Percentiles rank a stretch among this genome's conserved stretches.
Evolutionary conservation across 441 rosid species (phyloP).

Genomic region (Biscutella laevigata): DNA sequence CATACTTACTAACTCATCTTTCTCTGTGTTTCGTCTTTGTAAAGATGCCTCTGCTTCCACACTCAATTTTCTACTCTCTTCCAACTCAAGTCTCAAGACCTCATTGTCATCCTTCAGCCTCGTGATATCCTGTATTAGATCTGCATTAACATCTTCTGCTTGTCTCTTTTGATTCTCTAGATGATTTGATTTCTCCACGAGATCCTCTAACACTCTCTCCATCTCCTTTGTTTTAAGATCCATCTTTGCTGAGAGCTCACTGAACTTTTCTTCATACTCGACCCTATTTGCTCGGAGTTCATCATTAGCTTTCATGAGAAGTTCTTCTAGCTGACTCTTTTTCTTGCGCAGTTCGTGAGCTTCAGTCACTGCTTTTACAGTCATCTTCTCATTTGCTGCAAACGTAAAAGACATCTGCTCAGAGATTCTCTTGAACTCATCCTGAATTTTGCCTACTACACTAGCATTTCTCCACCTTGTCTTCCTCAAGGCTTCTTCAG

Average conservation of each 20-base stretch:
- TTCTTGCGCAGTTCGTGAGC: conserved; percentile 37
- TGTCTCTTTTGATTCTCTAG: conserved; percentile 46
- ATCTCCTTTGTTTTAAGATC: conserved; percentile 35
- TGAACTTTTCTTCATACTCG: conserved; percentile 42
- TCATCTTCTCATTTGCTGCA: conserved; percentile 43
- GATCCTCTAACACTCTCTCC: conserved; percentile 35
- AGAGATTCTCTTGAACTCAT: conserved; percentile 50
- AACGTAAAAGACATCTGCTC: conserved; percentile 41
- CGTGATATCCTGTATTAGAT: conserved; percentile 32
- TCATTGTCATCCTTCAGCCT: conserved; percentile 46
- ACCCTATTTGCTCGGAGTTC: conserved; percentile 40
- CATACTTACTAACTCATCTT: conserved; percentile 32
- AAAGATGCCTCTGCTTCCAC: conserved; percentile 36
- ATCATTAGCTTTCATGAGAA: conserved; percentile 39
- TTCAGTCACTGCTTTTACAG: conserved; percentile 35
- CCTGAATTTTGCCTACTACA: conserved; percentile 48
- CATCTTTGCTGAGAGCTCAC: conserved; percentile 31
- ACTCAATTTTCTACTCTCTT: conserved; percentile 32
- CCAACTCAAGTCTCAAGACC: conserved; percentile 39
- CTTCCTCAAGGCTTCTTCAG: conserved; percentile 51
- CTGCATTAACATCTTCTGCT: conserved; percentile 38
- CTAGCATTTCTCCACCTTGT: conserved; percentile 46
- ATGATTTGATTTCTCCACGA: conserved; percentile 41
- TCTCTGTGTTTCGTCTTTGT: conserved; percentile 36
- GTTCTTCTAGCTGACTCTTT: conserved; percentile 40